phyloP scores from a whole-genome alignment of 345 rosid genomes.

The Erodium maritimum region DNA sequence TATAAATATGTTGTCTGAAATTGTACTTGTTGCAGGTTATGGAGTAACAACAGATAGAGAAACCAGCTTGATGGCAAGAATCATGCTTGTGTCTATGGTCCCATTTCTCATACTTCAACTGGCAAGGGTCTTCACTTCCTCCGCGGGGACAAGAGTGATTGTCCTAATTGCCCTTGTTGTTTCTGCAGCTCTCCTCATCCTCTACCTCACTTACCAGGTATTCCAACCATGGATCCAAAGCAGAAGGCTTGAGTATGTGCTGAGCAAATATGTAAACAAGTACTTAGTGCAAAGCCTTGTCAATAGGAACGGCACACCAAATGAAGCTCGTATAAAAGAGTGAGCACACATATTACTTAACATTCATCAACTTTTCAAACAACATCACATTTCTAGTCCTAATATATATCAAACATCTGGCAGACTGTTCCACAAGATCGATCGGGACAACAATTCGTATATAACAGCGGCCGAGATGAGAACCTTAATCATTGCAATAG shows the following conservation, averaged over 20 bases:
- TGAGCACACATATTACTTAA: neutral
- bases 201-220: slow-evolving; percentile 32
- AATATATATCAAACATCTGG: neutral
- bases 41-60: slow-evolving; percentile 30
- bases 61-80: slow-evolving; percentile 22
- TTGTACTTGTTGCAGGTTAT: slow-evolving; percentile 28
- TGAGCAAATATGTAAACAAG: slow-evolving; percentile 9
- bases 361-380: neutral
- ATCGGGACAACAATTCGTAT: slow-evolving; percentile 10
- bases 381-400: neutral
- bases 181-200: slow-evolving; percentile 14
- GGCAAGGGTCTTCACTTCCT: slow-evolving; percentile 18
- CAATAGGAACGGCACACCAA: slow-evolving; percentile 17
- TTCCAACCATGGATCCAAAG: slow-evolving; percentile 39
- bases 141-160: slow-evolving; percentile 12
- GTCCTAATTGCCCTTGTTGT: slow-evolving; percentile 23
- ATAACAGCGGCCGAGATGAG: slow-evolving; percentile 26
- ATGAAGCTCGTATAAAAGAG: slow-evolving; percentile 17
- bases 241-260: slow-evolving; percentile 26
- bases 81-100: slow-evolving; percentile 27
- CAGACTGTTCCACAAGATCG: slow-evolving; percentile 33
- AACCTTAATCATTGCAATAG: slow-evolving; percentile 28
- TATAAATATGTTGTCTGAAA: too few relatives aligned
- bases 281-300: slow-evolving; percentile 16
- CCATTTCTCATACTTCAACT: slow-evolving; percentile 33